Evolutionary conservation across 2,329 filamentous ascomycete genomes (phyloP), one percentile per base, ranked within the genome.

Genomic region (Teratosphaeriaceae sp.): DNA sequence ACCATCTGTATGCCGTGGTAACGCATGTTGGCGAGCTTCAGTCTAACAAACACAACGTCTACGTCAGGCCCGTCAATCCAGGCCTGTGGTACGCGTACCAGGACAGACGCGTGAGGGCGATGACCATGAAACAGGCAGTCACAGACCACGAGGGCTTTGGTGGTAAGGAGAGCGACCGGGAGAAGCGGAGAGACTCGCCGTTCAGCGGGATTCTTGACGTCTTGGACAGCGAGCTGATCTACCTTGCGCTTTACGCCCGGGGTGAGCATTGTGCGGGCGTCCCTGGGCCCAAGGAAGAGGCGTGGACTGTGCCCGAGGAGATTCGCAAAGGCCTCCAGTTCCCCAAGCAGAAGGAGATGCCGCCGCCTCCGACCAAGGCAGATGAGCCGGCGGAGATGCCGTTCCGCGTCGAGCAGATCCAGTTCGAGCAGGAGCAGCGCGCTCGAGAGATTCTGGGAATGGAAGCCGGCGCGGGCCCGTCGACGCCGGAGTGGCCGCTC

Each of bases 11-110:
- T 49, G 76, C 76, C 2, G 75, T 80, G 48, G 64, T 80, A 23
- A 75, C 78, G 2, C 79, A 82, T 53, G 73, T 72, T 46, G 78
- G 76, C 20, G 70, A 71, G 33, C 70, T 80, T 13, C 73, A 73
- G 16, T 80, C 76, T 4, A 72, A 72, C 37, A 69, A 74, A 27
- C 82, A 79, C 61, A 76, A 78, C 51, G 72, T 74, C n/a, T 72
- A 80, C 24, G 59, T 82, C 37, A 70, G 78, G 22, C 79, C 79
- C 1, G 68, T 69, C 34, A 77, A 78, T 2, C 71, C 72, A 5
- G 71, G 68, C 7, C 72, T 69, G 35, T 82, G 79, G 79, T 73
- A 81, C 42, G 71, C 69, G 24, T 81, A 80, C 49, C 71, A 76
- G 23, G 51, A 55, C 49, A 70, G 69, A 35, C 63, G 62, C 42